Conservation (phyloP, 2,329 filamentous ascomycete genomes). For the Colletotrichum melonis region DNA sequence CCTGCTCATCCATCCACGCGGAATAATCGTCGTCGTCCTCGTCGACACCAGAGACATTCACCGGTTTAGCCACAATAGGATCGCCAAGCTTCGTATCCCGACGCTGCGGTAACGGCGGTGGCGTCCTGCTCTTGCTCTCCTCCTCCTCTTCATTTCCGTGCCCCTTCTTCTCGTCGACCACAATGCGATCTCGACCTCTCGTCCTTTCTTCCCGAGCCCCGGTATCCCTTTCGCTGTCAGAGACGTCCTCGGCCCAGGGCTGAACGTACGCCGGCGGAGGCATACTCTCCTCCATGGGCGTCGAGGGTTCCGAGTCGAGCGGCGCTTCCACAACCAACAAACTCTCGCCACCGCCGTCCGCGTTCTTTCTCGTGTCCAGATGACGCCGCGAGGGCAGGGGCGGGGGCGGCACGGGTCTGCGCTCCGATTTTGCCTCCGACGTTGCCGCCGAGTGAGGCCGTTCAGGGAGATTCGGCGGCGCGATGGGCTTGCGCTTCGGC, state of each 20-base stretch:
- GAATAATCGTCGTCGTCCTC: constrained; percentile 50
- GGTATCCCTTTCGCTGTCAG: constrained; percentile 9
- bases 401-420: constrained; percentile 53
- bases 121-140: constrained; percentile 8
- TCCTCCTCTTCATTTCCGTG: constrained; percentile 11
- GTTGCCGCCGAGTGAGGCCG: constrained; percentile 29
- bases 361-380: constrained; percentile 47
- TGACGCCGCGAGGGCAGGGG: constrained; percentile 61
- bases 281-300: constrained; percentile 54
- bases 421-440: constrained; percentile 32
- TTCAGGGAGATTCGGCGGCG: constrained; percentile 44
- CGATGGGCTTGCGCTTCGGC: constrained; percentile 73
- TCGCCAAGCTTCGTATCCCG: constrained; percentile 13
- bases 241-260: constrained; percentile 25
- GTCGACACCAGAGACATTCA: constrained; percentile 23
- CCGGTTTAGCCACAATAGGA: constrained; percentile 36
- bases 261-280: constrained; percentile 19
- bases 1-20: constrained; percentile 48
- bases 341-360: constrained; percentile 53
- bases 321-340: constrained; percentile 75
- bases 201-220: neutral
- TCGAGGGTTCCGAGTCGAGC: constrained; percentile 68
- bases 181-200: neutral
- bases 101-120: constrained; percentile 23
- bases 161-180: neutral